These are phyloP conservation scores for Botrytis porri DNA, from an alignment of 2,329 filamentous ascomycete genomes.

Conservation along the genomic window DNA sequence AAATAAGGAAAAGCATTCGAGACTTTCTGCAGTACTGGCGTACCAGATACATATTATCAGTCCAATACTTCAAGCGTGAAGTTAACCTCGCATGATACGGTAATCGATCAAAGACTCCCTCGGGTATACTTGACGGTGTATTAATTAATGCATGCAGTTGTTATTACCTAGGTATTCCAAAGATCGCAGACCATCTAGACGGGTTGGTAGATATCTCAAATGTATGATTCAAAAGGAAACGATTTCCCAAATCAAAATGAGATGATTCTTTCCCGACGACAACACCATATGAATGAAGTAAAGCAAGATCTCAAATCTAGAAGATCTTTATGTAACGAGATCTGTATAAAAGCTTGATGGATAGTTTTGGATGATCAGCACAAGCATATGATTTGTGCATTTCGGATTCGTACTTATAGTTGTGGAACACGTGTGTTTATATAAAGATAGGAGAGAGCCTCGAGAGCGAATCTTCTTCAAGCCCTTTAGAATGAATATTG, in stretches of 20 bases:
- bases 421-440: not conserved
- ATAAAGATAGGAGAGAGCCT: not conserved
- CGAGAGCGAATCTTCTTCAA: not conserved
- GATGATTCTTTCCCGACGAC: not conserved
- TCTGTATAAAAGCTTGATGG: not conserved
- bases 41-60: not conserved
- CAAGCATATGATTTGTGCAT: not conserved
- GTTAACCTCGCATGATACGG: not conserved
- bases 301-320: not conserved
- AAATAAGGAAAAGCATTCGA: not conserved
- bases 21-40: not conserved
- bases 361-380: conserved; percentile 10
- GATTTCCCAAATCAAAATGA: not conserved
- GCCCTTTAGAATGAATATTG: not conserved
- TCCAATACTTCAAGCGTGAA: not conserved
- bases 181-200: not conserved
- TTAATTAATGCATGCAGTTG: not conserved
- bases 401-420: not conserved
- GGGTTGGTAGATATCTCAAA: not conserved
- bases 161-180: not conserved
- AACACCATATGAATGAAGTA: not conserved
- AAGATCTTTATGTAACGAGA: not conserved
- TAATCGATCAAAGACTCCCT: not conserved
- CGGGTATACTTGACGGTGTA: not conserved
- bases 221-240: not conserved